Percentiles rank a stretch among this genome's conserved stretches.
Evolutionary conservation across 306 rosid species (phyloP).

Genomic region (Vigna reflexopilosa): DNA sequence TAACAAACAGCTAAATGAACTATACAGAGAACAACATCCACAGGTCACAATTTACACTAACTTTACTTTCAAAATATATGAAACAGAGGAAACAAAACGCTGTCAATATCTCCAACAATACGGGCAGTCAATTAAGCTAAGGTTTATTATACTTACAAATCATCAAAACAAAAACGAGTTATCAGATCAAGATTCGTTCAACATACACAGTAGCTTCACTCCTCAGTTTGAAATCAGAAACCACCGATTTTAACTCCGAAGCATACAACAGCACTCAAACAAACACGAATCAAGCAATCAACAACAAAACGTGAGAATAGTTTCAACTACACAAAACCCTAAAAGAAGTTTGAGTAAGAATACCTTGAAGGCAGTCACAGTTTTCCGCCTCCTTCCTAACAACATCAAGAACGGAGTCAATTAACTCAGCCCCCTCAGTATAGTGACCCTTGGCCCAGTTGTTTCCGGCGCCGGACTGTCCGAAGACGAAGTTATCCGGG

Average conservation of each 20-base stretch:
- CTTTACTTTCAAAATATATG: not conserved
- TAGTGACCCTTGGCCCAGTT: conserved; percentile 75
- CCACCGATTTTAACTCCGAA: not conserved
- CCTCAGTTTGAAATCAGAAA: not conserved
- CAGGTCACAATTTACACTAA: not conserved
- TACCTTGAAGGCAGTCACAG: conserved; percentile 71
- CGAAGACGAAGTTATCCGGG: conserved; percentile 61
- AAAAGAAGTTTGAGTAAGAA: not conserved
- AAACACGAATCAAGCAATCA: no score
- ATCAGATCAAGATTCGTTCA: not conserved
- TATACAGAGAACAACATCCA: not conserved
- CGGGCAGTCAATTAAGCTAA: not conserved
- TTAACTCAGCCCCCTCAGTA: conserved; percentile 64
- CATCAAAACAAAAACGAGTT: not conserved
- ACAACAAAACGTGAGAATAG: not conserved
- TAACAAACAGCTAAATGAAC: no score
- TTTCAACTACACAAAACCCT: not conserved
- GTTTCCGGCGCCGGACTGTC: conserved; percentile 67
- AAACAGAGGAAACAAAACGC: not conserved
- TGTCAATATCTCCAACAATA: not conserved
- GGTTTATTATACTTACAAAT: not conserved
- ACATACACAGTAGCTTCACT: not conserved
- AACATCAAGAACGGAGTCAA: conserved; percentile 64
- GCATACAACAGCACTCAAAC: not conserved
- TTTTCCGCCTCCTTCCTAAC: conserved; percentile 65